Percentiles rank a stretch among this genome's conserved stretches.
phyloP scores from a whole-genome alignment of 1,139 yeast species.

The Diutina scorzettiae region DNA sequence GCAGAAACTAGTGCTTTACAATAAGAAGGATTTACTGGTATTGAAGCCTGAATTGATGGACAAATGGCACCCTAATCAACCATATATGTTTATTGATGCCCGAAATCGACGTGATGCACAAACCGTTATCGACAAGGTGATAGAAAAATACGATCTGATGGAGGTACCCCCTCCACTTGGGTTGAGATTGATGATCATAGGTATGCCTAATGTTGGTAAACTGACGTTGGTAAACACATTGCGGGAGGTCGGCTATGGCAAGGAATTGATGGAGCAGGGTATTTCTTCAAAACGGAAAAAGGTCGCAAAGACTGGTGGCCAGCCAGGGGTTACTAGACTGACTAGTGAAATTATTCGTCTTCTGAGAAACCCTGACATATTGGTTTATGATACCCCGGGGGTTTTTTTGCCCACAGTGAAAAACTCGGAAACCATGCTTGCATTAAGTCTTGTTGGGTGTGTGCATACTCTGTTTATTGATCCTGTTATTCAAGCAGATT shows the following conservation, averaged over 20 bases:
- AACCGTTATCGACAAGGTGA: conserved; percentile 37
- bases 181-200: conserved; percentile 61
- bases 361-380: conserved; percentile 49
- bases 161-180: conserved; percentile 77
- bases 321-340: conserved; percentile 81
- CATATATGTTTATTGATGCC: conserved; percentile 51
- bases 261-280: conserved; percentile 13
- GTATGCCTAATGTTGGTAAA: conserved; percentile 98
- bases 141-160: conserved; percentile 30
- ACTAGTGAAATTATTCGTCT: conserved; percentile 71
- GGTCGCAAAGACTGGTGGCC: conserved; percentile 79
- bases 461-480: conserved; percentile 64
- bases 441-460: conserved; percentile 65
- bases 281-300: conserved; percentile 34
- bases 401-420: conserved; percentile 71
- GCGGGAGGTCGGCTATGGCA: conserved; percentile 40
- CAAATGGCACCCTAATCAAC: conserved; percentile 47
- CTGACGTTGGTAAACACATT: conserved; percentile 77
- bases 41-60: conserved; percentile 22
- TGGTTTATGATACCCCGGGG: conserved; percentile 87
- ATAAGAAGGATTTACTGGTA: conserved; percentile 48
- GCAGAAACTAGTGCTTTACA: conserved; percentile 50
- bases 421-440: conserved; percentile 59
- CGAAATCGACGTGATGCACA: conserved; percentile 40
- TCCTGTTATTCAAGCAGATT: conserved; percentile 82